Evolutionary conservation across 192 early-diverging fungal species (phyloP).

Genomic region (Funneliformis geosporum): DNA sequence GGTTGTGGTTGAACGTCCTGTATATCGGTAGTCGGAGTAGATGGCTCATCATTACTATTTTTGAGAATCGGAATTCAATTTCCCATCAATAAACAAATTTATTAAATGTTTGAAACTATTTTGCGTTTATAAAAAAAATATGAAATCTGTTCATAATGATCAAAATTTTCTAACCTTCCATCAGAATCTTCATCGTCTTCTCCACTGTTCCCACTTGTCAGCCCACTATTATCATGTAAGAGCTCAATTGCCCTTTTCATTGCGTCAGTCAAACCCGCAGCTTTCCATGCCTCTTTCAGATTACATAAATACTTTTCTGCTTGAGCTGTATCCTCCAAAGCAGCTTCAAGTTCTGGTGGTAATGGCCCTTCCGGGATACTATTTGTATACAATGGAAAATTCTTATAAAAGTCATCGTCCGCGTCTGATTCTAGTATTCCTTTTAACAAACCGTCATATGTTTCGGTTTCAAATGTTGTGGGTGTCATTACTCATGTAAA

Average conservation of each 20-base stretch:
- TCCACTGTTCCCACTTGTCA: neutral
- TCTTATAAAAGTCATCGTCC: constrained; percentile 44
- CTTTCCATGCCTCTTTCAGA: constrained; percentile 41
- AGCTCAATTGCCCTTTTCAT: constrained; percentile 41
- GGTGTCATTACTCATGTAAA: constrained; percentile 14
- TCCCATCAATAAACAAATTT: neutral
- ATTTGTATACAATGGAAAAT: constrained; percentile 34
- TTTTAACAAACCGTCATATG: constrained; percentile 48
- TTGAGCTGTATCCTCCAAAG: constrained; percentile 45
- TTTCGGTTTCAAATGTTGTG: neutral
- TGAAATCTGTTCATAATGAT: neutral
- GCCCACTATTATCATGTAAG: constrained; percentile 18
- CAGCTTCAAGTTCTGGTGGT: constrained; percentile 50
- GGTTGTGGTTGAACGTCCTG: constrained; percentile 22
- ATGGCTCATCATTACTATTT: constrained; percentile 35
- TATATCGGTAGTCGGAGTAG: constrained; percentile 22
- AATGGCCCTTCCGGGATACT: constrained; percentile 43
- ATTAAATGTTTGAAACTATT: neutral
- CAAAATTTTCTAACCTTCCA: neutral
- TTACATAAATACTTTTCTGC: constrained; percentile 48
- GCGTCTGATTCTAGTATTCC: constrained; percentile 44
- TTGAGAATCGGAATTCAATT: neutral
- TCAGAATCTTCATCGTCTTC: constrained; percentile 19
- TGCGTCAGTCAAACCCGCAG: constrained; percentile 40
- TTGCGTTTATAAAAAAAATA: neutral